Evolutionary conservation across 1,139 yeast genomes (phyloP).

Genomic region (Suhomyces bolitotheri): DNA sequence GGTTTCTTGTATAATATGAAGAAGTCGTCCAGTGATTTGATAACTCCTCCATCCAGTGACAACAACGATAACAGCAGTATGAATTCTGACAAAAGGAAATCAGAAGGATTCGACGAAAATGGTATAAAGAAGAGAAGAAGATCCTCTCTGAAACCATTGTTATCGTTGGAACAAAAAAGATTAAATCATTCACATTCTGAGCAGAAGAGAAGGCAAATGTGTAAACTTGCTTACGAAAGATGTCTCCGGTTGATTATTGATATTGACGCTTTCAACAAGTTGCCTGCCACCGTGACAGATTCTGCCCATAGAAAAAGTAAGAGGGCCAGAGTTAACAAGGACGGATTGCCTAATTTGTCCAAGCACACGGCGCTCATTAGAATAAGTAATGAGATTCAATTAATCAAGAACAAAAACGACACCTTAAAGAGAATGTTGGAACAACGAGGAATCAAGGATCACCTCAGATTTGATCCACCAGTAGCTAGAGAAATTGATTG

Average conservation of each 20-base stretch:
- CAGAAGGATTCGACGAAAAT: slow-evolving; percentile 18
- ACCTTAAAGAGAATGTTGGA: slow-evolving; percentile 26
- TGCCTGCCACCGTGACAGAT: slow-evolving; percentile 23
- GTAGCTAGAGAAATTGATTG: slow-evolving; percentile 10
- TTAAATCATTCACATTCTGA: slow-evolving; percentile 73
- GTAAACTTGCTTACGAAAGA: slow-evolving; percentile 63
- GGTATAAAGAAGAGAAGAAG: slow-evolving; percentile 30
- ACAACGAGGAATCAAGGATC: slow-evolving; percentile 15
- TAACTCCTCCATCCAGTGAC: slow-evolving; percentile 48
- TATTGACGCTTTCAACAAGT: slow-evolving; percentile 40
- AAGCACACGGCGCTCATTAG: slow-evolving; percentile 49
- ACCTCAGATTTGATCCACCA: slow-evolving; percentile 13
- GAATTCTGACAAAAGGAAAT: slow-evolving; percentile 22
- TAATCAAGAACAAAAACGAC: slow-evolving; percentile 38
- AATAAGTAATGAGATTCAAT: slow-evolving; percentile 42
- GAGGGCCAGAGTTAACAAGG: slow-evolving; percentile 44
- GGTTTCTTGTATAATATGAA: slow-evolving; percentile 9
- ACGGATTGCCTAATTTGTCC: slow-evolving; percentile 49
- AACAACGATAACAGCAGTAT: slow-evolving; percentile 37
- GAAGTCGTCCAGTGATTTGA: slow-evolving; percentile 8
- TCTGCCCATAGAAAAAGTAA: slow-evolving; percentile 35
- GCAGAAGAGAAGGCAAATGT: slow-evolving; percentile 69
- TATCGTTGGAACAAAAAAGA: slow-evolving; percentile 68
- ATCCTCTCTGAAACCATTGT: slow-evolving; percentile 44
- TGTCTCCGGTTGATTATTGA: slow-evolving; percentile 45